A percentile compares a stretch with the other conserved stretches of the same genome.
Evolutionary conservation across 164 flowering plant species (phyloP).

Genomic region (Paratinospora sagittata): DNA sequence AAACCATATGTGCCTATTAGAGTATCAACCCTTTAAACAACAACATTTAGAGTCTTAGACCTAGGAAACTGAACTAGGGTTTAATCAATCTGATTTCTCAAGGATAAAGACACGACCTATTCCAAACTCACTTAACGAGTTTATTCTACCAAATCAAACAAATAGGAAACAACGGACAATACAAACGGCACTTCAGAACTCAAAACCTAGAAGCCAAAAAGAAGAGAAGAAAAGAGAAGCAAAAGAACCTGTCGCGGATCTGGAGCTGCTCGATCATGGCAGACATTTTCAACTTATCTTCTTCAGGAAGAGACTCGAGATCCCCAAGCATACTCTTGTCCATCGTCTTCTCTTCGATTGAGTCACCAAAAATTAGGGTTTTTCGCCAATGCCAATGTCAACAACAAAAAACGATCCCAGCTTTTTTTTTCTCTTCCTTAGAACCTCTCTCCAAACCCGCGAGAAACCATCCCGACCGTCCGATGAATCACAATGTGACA

Average conservation of each 20-base stretch:
- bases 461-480: not conserved
- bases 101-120: not conserved
- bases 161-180: not conserved
- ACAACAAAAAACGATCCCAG: not conserved
- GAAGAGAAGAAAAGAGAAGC: not conserved
- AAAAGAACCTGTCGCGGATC: slow-evolving; percentile 67
- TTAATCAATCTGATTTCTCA: too few relatives aligned
- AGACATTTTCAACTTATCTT: slow-evolving; percentile 58
- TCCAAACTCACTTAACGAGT: not conserved
- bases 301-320: slow-evolving; percentile 61
- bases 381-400: not conserved
- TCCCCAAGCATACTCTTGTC: slow-evolving; percentile 75
- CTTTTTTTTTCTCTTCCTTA: not conserved
- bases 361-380: slow-evolving; percentile 8
- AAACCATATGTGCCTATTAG: too few relatives aligned
- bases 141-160: not conserved
- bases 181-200: not conserved
- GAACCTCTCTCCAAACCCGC: not conserved
- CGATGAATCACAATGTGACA: not conserved
- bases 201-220: not conserved
- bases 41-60: too few relatives aligned
- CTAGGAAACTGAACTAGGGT: too few relatives aligned
- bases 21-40: too few relatives aligned
- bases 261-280: slow-evolving; percentile 79
- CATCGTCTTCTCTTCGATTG: slow-evolving; percentile 26